Evolutionary conservation across 2,329 filamentous ascomycete species (phyloP), one percentile per base, ranked within the genome.

Genomic region (Scolecobasidium constrictum): DNA sequence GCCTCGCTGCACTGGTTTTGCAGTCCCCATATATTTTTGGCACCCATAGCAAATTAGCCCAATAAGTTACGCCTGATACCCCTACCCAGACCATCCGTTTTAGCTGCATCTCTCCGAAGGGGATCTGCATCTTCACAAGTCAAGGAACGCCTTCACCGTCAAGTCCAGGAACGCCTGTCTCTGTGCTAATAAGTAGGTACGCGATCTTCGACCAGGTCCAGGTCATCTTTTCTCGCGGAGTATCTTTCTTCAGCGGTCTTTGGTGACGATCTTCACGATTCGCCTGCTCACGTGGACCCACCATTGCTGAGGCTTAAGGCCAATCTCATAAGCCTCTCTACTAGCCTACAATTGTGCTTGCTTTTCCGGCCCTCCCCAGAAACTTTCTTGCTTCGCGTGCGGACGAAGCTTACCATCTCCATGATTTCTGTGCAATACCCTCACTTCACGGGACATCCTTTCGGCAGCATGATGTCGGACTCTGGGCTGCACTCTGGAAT

Each of bases 371-470:
- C 22, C n/a, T 18, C 26, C 38, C 21, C 31, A 18, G 22, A 20
- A 26, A 26, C 33, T 42, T 42, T 28, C 40, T 31, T 31, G 26
- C 31, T 35, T 36, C 28, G 17, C 35, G 23, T n/a, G 18, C n/a
- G 26, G 9, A 31, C 34, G 31, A 42, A 35, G 40, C 40, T 42
- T 22, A 37, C 38, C 13, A 23, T 35, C 39, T 34, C 38, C 36
- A 45, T 45, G 43, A 45, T 45, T 45, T 45, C 43, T 18, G 38
- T 45, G 31, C 43, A 45, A 36, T 26, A 26, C 28, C 43, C 43
- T 34, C 23, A 35, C 35, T 45, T 41, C 35, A 23, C 38, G 36
- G 28, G 21, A 20, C 43, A 45, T 41, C 42, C 36, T 19, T 45
- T 35, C 43, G 39, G 33, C 23, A n/a, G n/a, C n/a, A 15, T 26